Base-by-base conservation (phyloP, 768 basidiomycete species). In the Asterophora lycoperdoides region DNA sequence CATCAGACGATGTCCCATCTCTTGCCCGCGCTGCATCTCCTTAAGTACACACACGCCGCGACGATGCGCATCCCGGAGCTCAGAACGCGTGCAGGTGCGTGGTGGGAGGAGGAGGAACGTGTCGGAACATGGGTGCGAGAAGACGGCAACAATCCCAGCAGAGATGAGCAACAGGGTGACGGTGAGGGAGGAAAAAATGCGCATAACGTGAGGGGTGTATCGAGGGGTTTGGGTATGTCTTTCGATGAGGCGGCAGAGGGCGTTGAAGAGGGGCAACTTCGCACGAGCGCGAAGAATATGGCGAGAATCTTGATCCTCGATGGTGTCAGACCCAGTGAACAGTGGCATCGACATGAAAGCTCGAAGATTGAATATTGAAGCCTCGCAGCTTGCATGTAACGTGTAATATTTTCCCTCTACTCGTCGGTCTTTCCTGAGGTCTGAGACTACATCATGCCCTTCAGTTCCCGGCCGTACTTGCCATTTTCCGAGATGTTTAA, bases 41-140 rank as follows among this genome's bases (percentile, higher is more conserved):
- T 82, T 48, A 79, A 79, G 56, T 78, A 81, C 56, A 68, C 76
- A 2, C 75, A 72, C 37, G 81, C 77, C 33, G 78, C 83, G 2
- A 65, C 79, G 20, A 71, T 81, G 73, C 78, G 86, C 29, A 58
- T 69, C 5, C 75, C 77, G 1, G 61, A 64, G 23, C 66, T 80
- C 10, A 75, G 79, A 8, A 67, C 65, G 8, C 73, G 72, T n/a
- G 71, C 76, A 0, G 60, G 57, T 1, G 64, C 64, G 43, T 86
- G 80, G 75, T 88, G 86, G 86, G 65, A 67, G 3, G 69, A 65
- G 28, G 76, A 85, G 58, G 73, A 73, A 38, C 63, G 62, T 18
- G 78, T 81, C 46, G 84, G 84, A 0, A 63, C 66, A 19, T 71
- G 70, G 55, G 74, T 78, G 34, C 65, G 78, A 19, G 67, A 60